Conservation (phyloP, 768 basidiomycete genomes). For the Suillus americanus region DNA sequence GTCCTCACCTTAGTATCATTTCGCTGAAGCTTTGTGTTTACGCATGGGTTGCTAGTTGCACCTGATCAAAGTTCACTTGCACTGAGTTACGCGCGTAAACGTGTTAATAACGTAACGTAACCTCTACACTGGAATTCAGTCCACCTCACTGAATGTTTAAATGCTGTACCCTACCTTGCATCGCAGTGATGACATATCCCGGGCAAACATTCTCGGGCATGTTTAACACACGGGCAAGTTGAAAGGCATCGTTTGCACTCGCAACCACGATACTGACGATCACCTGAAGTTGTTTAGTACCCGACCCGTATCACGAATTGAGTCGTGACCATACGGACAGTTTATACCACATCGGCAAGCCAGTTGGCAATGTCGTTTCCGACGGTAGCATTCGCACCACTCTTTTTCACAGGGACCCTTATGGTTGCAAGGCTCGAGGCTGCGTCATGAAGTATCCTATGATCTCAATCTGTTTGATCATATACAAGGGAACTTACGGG, state of each 20-base stretch:
- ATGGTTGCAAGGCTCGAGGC: slow-evolving; percentile 44
- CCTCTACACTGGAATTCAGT: slow-evolving; percentile 19
- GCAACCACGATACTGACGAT: slow-evolving; percentile 43
- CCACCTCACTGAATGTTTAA: not conserved
- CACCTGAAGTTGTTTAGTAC: slow-evolving; percentile 33
- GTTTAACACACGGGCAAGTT: slow-evolving; percentile 38
- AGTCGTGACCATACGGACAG: slow-evolving; percentile 32
- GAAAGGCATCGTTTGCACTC: slow-evolving; percentile 29
- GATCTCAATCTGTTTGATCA: not conserved
- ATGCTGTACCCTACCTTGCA: slow-evolving; percentile 34
- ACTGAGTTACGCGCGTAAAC: not conserved
- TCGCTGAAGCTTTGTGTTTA: slow-evolving; percentile 30
- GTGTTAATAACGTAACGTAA: not conserved
- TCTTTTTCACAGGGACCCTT: slow-evolving; percentile 43
- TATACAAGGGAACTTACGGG: slow-evolving; percentile 13
- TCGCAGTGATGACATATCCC: slow-evolving; percentile 47
- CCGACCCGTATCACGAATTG: slow-evolving; percentile 14
- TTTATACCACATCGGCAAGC: slow-evolving; percentile 46
- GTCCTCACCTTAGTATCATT: slow-evolving; percentile 19
- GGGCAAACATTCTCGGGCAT: slow-evolving; percentile 50
- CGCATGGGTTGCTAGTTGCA: slow-evolving; percentile 18
- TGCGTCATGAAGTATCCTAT: slow-evolving; percentile 11
- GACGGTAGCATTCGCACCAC: slow-evolving; percentile 41
- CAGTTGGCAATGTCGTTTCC: slow-evolving; percentile 42
- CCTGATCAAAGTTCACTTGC: slow-evolving; percentile 16